Evolutionary conservation across 1,139 yeast species (phyloP).

Genomic region (Meyerozyma guilliermondii): DNA sequence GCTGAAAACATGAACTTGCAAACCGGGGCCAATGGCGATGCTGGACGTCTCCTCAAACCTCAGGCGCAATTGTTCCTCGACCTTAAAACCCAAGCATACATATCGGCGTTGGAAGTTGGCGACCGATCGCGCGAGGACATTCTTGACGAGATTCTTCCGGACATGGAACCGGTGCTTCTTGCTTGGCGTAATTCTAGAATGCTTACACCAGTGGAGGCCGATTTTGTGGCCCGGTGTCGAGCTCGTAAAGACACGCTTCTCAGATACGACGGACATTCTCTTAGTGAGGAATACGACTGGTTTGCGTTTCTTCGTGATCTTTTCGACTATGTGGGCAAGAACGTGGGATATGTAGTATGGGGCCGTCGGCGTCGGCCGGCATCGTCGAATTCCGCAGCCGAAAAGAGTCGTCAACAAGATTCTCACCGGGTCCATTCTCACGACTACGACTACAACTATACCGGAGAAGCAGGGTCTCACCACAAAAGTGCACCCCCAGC

Average conservation of each 20-base stretch:
- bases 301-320: slow-evolving; percentile 65
- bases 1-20: slow-evolving; percentile 30
- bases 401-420: not conserved
- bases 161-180: slow-evolving; percentile 51
- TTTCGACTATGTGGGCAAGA: slow-evolving; percentile 71
- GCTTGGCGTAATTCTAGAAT: slow-evolving; percentile 30
- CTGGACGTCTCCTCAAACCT: slow-evolving; percentile 65
- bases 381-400: not conserved
- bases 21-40: slow-evolving; percentile 38
- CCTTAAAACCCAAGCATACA: slow-evolving; percentile 90
- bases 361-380: slow-evolving; percentile 25
- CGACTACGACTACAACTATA: not conserved
- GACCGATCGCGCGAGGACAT: slow-evolving; percentile 65
- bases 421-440: not conserved
- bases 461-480: not conserved
- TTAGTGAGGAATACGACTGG: slow-evolving; percentile 69
- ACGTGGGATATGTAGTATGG: slow-evolving; percentile 68
- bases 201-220: slow-evolving; percentile 65
- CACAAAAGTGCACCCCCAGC: not conserved
- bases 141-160: slow-evolving; percentile 72
- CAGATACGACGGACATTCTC: slow-evolving; percentile 36
- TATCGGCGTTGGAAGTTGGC: slow-evolving; percentile 76
- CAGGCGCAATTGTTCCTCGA: slow-evolving; percentile 79
- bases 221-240: slow-evolving; percentile 65
- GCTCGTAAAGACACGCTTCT: slow-evolving; percentile 61